Conservation (phyloP, 192 early-diverging fungal species). For the Dispira simplex region DNA sequence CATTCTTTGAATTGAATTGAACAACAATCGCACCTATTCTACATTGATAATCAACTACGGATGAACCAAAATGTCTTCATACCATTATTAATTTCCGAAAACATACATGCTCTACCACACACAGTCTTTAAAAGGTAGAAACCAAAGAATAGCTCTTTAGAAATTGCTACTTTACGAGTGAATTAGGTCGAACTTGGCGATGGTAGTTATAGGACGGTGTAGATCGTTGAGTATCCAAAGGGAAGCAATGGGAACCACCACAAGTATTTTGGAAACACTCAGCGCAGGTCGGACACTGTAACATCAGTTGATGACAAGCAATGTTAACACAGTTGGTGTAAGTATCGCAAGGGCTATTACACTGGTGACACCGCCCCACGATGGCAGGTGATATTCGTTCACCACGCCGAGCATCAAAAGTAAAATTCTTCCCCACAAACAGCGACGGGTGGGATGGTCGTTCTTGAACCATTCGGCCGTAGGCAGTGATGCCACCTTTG, state of each 20-base stretch:
- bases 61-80: too few species aligned
- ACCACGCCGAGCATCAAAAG: conserved; percentile 62
- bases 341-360: conserved; percentile 40
- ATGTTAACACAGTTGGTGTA: conserved; percentile 59
- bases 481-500: conserved; percentile 60
- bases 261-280: conserved; percentile 22
- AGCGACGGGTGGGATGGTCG: conserved; percentile 29
- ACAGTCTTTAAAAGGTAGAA: too few species aligned
- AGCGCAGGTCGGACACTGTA: conserved; percentile 44
- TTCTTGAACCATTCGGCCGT: conserved; percentile 40
- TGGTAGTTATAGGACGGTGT: neutral
- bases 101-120: too few species aligned
- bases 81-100: too few species aligned
- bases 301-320: conserved; percentile 54
- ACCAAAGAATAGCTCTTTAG: neutral
- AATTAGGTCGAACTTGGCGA: conserved; percentile 1
- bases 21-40: too few species aligned
- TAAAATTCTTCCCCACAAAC: conserved; percentile 65
- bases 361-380: conserved; percentile 47
- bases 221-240: neutral
- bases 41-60: too few species aligned
- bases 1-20: too few species aligned
- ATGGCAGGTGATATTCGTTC: conserved; percentile 53
- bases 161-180: neutral
- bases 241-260: conserved; percentile 8